These are phyloP conservation scores for Heteromeles arbutifolia DNA, from an alignment of 306 rosid genomes.

Conservation along the genomic window DNA sequence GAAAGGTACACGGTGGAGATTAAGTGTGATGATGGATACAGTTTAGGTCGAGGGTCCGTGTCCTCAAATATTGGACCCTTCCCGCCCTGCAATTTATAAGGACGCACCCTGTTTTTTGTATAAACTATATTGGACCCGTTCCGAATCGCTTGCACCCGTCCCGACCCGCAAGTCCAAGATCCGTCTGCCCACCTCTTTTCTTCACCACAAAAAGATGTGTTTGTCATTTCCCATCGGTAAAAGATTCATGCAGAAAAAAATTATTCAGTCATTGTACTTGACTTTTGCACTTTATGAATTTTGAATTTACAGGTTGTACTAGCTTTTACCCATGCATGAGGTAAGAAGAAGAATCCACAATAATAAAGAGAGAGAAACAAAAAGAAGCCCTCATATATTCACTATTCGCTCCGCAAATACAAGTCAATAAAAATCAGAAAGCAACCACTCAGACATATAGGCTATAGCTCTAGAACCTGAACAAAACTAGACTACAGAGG, in stretches of 20 bases:
- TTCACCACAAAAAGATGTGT: too few species aligned
- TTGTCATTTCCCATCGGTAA: too few species aligned
- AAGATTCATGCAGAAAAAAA: neutral
- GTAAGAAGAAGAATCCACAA: neutral
- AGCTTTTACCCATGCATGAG: neutral
- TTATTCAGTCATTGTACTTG: neutral
- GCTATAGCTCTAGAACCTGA: constrained; percentile 1
- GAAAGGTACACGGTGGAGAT: too few species aligned
- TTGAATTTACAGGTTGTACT: neutral
- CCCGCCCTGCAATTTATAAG: too few species aligned
- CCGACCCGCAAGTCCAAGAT: too few species aligned
- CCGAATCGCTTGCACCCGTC: too few species aligned
- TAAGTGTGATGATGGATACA: too few species aligned
- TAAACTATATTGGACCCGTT: too few species aligned
- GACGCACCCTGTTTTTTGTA: too few species aligned
- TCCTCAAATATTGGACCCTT: too few species aligned
- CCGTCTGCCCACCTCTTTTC: too few species aligned
- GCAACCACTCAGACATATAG: constrained; percentile 1
- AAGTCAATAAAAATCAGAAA: neutral
- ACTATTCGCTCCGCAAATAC: neutral
- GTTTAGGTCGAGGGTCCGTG: too few species aligned
- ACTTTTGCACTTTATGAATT: neutral
- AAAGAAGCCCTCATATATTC: neutral
- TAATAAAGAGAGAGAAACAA: neutral
- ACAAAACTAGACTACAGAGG: neutral